Base-by-base conservation (phyloP, 768 basidiomycete species). In the Termitomyces titanicus region DNA sequence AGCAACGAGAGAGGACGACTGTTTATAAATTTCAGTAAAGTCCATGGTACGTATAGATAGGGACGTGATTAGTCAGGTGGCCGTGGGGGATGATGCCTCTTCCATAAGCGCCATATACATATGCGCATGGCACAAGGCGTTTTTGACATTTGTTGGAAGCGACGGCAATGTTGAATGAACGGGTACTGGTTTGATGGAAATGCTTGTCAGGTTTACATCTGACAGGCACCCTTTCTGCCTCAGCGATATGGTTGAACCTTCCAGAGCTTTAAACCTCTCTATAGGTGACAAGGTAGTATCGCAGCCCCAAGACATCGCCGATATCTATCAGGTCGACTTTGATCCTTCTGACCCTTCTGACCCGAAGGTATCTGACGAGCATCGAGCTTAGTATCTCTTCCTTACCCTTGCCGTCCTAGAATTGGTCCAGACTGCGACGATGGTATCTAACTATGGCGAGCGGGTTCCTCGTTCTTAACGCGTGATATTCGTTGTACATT, bases 1-100 rank as follows among this genome's bases (percentile, higher is more conserved):
- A 17, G 78, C 68, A 56, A 91, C 89, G 40, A 91, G 80, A n/a
- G 71, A 78, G 8, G 74, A 70, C 5, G 89, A 80, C 47, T 92
- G 90, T 58, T 80, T 82, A 78, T 92, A 93, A 58, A 89, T 79
- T 66, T 93, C 89, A 18, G 92, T 93, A 64, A 93, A 93, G 70
- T 94, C 91, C 89, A 92, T 91, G 39, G 38, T 13, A 15, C 38
- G 39, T 22, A 46, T 29, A 3, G 29, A 29, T 29, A 29, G 29
- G n/a, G n/a, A 11, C 4, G n/a, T 42, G 40, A 42, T 42, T 37
- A 42, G 42, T 42, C 37, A 47, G n/a, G n/a, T n/a, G n/a, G n/a
- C n/a, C n/a, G n/a, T n/a, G n/a, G n/a, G n/a, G n/a, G 17, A 40
- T 40, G 39, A 40, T 40, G 20, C 22, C 39, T 40, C 22, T 40